Base-by-base conservation (phyloP, 495 filamentous ascomycete species). In the Hyaloscypha variabilis region DNA sequence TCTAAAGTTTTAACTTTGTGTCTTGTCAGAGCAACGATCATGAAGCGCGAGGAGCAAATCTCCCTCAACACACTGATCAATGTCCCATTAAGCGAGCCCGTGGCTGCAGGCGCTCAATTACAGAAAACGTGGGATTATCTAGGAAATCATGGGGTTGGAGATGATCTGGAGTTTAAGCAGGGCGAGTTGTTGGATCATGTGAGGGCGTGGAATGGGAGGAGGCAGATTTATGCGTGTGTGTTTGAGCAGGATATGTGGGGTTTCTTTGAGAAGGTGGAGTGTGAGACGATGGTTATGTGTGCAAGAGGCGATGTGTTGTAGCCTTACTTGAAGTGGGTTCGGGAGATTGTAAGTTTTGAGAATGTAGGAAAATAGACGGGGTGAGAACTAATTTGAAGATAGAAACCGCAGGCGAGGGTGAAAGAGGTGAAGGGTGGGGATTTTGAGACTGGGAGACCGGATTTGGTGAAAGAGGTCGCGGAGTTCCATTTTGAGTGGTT, bases 191-290 rank as follows among this genome's bases (percentile, higher is more conserved):
- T 60, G 4, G 58, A 46, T 60, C 30, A 36, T 24, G 50, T 25
- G 4, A 17, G 58, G 28, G 58, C 58, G 10, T 60, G 58, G 58
- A 36, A 60, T 30, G 58, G 58, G 23, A 19, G 58, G 36, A 42
- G 21, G 1, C 29, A 49, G 31, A 60, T 60, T 50, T 60, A 60
- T 60, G 25, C 2, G 1, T 60, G 58, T 60, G 58, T 60, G 30
- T 60, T 60, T 60, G 24, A 36, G 39, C 58, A 60, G n/a, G 30
- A 36, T 4, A 42, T 60, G 30, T 42, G 31, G 31, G 58, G 36
- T 23, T 28, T 49, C 23, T 60, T 60, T 36, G 36, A 25, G 31
- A 36, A 25, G 31, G 36, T 60, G 21, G 8, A 25, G 36, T 36
- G 31, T 46, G 13, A 17, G 58, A 42, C 46, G 8, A 24, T 60